Conservation (phyloP, 768 basidiomycete species). For the Amanita fuliginea region DNA sequence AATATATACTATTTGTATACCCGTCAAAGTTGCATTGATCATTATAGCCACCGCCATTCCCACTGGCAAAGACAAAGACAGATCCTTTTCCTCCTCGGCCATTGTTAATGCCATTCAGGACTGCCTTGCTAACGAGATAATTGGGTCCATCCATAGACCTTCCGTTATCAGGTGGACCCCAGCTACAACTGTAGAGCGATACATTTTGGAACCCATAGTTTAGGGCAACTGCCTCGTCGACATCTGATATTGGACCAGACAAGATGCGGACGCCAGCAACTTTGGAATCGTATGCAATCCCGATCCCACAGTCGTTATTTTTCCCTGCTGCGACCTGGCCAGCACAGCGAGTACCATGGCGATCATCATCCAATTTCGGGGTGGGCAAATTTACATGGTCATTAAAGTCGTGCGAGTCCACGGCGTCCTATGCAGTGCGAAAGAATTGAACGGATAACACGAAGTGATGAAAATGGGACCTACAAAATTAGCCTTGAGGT, state of each 20-base stretch:
- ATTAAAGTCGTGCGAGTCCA: conserved; percentile 93
- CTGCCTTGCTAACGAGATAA: conserved; percentile 85
- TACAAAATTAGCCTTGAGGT: conserved; percentile 89
- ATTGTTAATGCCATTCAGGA: conserved; percentile 86
- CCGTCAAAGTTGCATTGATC: conserved; percentile 99
- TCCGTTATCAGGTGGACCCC: conserved; percentile 97
- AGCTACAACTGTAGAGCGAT: conserved; percentile 92
- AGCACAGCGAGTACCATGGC: conserved; percentile 96
- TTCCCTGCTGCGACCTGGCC: conserved; percentile 91
- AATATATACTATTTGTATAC: conserved; percentile 96
- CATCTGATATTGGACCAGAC: conserved; percentile 88
- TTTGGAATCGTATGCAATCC: conserved; percentile 85
- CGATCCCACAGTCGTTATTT: conserved; percentile 90
- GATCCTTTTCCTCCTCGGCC: conserved; percentile 87
- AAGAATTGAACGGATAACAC: conserved; percentile 4
- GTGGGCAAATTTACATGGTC: conserved; percentile 83
- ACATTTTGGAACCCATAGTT: conserved; percentile 92
- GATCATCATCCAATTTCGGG: conserved; percentile 82
- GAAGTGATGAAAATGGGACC: conserved; percentile 15
- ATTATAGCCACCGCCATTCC: conserved; percentile 83
- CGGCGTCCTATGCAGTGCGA: conserved; percentile 59
- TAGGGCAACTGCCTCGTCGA: conserved; percentile 89
- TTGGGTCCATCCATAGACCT: conserved; percentile 89
- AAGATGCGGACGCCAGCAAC: conserved; percentile 94
- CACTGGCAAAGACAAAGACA: conserved; percentile 94